Evolutionary conservation across 768 basidiomycete species (phyloP), one percentile per base, ranked within the genome.

Genomic region (Chalciporus pseudorubinellus): DNA sequence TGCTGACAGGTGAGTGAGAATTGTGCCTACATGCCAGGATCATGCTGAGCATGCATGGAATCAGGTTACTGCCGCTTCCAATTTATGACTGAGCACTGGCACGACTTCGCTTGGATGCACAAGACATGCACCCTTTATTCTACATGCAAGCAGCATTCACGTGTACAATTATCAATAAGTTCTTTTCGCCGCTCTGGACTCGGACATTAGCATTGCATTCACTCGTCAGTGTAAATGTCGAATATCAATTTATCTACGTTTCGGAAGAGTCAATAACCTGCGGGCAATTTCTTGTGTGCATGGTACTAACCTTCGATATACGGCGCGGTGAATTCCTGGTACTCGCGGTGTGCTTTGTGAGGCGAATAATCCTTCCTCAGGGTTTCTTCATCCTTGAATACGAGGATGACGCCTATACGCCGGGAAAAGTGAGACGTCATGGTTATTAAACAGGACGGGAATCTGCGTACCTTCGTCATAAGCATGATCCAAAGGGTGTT

Each of bases 61-160:
- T 50, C 26, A 68, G 89, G 59, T 57, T 92, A 46, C 59, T 90
- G 59, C 89, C 89, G 1, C 67, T 91, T 29, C 87, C 82, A 3
- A 90, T 92, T 53, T 91, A 92, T 53, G 68, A 83, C 60, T 90
- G 58, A 66, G 24, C 1, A n/a, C n/a, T n/a, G n/a, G n/a, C n/a
- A 39, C 11, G 7, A 19, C 41, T 3, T 50, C 26, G 13, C 22
- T 33, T 16, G 16, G 24, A 38, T 1, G 10, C 24, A 39, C 26
- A 22, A 6, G 34, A 51, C 18, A 55, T 40, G 33, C 28, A 40
- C 26, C 29, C 7, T 44, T 49, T 28, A 55, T 47, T 44, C 1
- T n/a, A 12, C 45, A 48, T 31, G 19, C 20, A 49, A 34, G 19
- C 13, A 34, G 31, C 29, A 48, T 56, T 53, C 48, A 57, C 20